phyloP scores from a whole-genome alignment of 768 basidiomycete genomes.

The Naematelia encephala region DNA sequence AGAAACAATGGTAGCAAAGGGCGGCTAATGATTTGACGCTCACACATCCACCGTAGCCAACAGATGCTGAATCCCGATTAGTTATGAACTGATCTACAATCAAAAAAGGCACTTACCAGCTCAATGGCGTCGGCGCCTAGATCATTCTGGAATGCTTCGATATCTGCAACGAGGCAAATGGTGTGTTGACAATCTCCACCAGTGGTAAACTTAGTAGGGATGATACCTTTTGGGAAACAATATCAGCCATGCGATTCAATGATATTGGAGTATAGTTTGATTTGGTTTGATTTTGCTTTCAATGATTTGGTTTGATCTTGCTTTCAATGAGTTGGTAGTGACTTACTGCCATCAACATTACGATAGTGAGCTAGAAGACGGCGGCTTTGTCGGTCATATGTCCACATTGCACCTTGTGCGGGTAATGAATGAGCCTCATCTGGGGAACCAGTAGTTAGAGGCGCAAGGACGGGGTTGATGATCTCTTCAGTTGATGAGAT shows the following conservation, averaged over 20 bases:
- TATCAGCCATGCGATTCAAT: too few relatives aligned
- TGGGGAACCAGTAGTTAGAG: not conserved
- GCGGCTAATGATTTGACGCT: not conserved
- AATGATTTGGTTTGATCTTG: too few relatives aligned
- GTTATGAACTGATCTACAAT: not conserved
- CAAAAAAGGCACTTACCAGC: not conserved
- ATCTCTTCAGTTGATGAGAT: not conserved
- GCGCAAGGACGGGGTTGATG: not conserved
- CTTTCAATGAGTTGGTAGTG: too few relatives aligned
- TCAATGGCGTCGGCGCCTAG: constrained; percentile 14
- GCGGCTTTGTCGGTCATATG: not conserved
- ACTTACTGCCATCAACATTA: not conserved
- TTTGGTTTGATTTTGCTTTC: too few relatives aligned
- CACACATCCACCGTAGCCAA: not conserved
- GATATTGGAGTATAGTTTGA: too few relatives aligned
- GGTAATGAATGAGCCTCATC: not conserved
- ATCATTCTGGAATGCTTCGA: constrained; percentile 18
- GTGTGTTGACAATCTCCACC: constrained; percentile 33
- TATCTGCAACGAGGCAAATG: constrained; percentile 31
- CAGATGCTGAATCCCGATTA: not conserved
- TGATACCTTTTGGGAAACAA: not conserved
- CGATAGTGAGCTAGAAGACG: not conserved
- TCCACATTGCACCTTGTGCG: not conserved
- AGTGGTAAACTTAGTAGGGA: constrained; percentile 34
- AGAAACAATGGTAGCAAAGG: too few relatives aligned